These are phyloP conservation scores for Quercus berberidifolia DNA, from an alignment of 306 rosid species.

Conservation along the genomic window DNA sequence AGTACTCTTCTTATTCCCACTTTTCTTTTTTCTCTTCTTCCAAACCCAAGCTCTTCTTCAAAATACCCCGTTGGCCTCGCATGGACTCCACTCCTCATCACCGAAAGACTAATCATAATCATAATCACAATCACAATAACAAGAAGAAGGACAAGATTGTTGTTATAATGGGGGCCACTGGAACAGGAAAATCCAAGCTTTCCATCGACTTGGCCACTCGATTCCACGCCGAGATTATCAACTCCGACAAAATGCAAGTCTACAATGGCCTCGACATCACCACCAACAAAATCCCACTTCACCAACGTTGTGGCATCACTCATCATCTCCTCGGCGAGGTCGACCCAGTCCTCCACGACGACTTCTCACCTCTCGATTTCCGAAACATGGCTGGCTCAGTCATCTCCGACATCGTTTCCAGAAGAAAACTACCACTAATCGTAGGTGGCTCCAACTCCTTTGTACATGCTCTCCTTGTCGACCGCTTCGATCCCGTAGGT, in stretches of 20 bases:
- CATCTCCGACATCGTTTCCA: conserved; percentile 29
- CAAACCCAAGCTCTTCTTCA: no score
- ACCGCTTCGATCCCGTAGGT: conserved; percentile 37
- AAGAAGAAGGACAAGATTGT: conserved; percentile 60
- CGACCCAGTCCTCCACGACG: conserved; percentile 31
- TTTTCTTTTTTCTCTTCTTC: no score
- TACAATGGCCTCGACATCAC: conserved; percentile 76
- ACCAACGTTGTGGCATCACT: conserved; percentile 50
- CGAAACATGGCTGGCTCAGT: conserved; percentile 37
- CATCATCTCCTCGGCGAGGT: conserved; percentile 82
- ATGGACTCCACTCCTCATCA: conserved; percentile 34
- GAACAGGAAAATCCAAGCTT: conserved; percentile 77
- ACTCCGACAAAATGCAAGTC: conserved; percentile 90
- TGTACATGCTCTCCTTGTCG: conserved; percentile 57
- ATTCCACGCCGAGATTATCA: conserved; percentile 66
- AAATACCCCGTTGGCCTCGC: conserved; percentile 25
- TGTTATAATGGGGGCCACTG: conserved; percentile 83
- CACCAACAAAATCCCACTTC: conserved; percentile 74
- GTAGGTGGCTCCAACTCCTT: conserved; percentile 92
- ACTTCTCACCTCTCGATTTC: conserved; percentile 52
- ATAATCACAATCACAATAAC: not conserved
- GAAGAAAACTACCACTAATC: conserved; percentile 56
- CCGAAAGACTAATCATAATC: no score
- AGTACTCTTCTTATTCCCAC: no score
- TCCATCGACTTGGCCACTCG: conserved; percentile 76